Evolutionary conservation across 2,329 filamentous ascomycete genomes (phyloP).

Genomic region (Capronia americana): DNA sequence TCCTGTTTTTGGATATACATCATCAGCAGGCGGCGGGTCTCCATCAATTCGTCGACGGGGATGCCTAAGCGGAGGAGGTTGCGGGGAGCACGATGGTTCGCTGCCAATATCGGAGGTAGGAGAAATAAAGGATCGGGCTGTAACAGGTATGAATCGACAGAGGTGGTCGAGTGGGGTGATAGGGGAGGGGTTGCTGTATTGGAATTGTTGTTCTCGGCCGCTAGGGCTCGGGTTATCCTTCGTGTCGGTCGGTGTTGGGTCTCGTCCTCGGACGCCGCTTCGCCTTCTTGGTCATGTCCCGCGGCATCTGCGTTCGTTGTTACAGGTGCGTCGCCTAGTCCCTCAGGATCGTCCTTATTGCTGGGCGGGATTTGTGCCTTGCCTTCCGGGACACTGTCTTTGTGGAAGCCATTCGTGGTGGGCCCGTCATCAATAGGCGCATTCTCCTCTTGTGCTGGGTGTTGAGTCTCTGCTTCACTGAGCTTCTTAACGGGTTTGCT

Average conservation of each 20-base stretch:
- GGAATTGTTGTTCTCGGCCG: conserved; percentile 48
- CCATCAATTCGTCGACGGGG: conserved; percentile 65
- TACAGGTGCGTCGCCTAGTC: conserved; percentile 18
- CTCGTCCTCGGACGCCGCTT: conserved; percentile 24
- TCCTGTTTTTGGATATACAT: conserved; percentile 71
- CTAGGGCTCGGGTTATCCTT: conserved; percentile 54
- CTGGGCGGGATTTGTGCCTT: neutral
- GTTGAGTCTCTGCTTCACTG: neutral
- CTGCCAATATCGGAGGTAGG: conserved; percentile 54
- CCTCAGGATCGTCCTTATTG: neutral
- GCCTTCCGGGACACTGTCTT: neutral
- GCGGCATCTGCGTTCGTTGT: conserved; percentile 35
- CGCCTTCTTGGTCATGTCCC: conserved; percentile 24
- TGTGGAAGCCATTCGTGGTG: conserved; percentile 28
- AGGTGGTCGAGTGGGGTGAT: conserved; percentile 43
- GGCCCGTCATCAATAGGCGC: conserved; percentile 1
- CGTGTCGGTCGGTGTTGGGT: conserved; percentile 50
- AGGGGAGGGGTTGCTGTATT: conserved; percentile 39
- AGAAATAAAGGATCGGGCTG: conserved; percentile 62
- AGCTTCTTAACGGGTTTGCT: neutral
- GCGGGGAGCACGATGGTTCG: conserved; percentile 64
- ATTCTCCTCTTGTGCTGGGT: conserved; percentile 2
- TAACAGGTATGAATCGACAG: conserved; percentile 53
- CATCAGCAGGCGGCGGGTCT: conserved; percentile 65
- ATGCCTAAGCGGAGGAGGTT: conserved; percentile 59